Percentiles rank a stretch among this genome's conserved stretches.
phyloP scores from a whole-genome alignment of 2,329 filamentous ascomycete genomes.

The Nemania bipapillata region DNA sequence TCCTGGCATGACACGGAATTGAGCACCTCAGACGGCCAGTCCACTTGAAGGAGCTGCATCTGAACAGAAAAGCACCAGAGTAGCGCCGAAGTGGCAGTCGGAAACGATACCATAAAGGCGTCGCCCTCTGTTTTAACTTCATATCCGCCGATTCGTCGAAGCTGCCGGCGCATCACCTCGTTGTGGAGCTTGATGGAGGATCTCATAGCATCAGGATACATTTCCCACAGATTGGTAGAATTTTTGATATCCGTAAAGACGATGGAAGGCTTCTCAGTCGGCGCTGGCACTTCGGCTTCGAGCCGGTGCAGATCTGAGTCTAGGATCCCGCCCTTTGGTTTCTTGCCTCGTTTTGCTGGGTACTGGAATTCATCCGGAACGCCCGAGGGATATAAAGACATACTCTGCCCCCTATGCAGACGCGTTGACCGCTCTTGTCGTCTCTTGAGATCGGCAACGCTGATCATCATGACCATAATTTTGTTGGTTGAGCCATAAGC shows the following conservation, averaged over 20 bases:
- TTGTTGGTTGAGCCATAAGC: constrained; percentile 93
- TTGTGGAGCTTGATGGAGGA: constrained; percentile 98
- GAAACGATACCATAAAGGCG: constrained; percentile 99
- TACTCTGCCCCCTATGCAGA: constrained; percentile 79
- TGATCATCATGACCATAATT: constrained; percentile 99
- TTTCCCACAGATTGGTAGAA: constrained; percentile 95
- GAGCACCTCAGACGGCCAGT: constrained; percentile 93
- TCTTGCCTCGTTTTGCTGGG: constrained; percentile 72
- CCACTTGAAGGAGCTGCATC: constrained; percentile 83
- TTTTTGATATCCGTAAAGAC: constrained; percentile 99
- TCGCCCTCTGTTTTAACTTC: constrained; percentile 99
- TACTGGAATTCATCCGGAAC: constrained; percentile 75
- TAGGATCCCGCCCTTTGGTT: constrained; percentile 71
- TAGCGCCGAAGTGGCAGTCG: constrained; percentile 91
- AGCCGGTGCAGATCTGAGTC: constrained; percentile 89
- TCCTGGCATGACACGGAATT: constrained; percentile 86
- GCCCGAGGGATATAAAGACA: constrained; percentile 83
- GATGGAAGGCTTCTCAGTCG: constrained; percentile 88
- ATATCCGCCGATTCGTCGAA: constrained; percentile 93
- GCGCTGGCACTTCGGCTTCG: constrained; percentile 89
- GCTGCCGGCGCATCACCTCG: constrained; percentile 91
- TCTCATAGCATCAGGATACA: constrained; percentile 92
- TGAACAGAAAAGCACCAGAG: constrained; percentile 98
- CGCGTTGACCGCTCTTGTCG: constrained; percentile 75
- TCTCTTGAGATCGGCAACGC: constrained; percentile 88